phyloP scores from a whole-genome alignment of 257 asterid species.

The Ilex asprella region DNA sequence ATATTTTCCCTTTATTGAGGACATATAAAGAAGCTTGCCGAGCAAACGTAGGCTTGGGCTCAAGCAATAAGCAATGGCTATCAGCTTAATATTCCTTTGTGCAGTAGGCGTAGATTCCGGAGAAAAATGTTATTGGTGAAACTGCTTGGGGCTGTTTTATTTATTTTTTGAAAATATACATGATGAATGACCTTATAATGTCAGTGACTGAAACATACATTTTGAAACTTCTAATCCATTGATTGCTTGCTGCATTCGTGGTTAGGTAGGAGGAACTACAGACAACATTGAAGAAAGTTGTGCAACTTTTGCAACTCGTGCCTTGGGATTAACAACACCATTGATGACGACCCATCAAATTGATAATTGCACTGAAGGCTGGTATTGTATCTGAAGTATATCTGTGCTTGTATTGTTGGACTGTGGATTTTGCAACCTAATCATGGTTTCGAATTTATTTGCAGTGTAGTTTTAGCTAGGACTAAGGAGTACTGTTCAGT shows the following conservation, averaged over 20 bases:
- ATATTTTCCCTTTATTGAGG: no score
- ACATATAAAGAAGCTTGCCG: no score
- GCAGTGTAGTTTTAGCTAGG: conserved; percentile 86
- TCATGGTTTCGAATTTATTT: conserved; percentile 12
- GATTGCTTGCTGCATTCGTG: conserved; percentile 5
- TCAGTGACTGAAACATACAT: no score
- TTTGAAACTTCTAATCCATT: no score
- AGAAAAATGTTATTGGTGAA: no score
- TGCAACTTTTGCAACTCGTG: conserved; percentile 87
- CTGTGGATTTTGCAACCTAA: background rate
- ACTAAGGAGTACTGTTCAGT: conserved; percentile 82
- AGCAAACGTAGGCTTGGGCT: no score
- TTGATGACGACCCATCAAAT: conserved; percentile 95
- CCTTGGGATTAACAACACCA: conserved; percentile 63
- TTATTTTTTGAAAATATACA: no score
- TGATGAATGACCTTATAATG: no score
- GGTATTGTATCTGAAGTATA: conserved; percentile 34
- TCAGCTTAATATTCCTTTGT: no score
- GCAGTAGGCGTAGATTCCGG: no score
- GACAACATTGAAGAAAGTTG: conserved; percentile 94
- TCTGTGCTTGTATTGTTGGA: background rate
- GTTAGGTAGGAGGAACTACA: conserved; percentile 95
- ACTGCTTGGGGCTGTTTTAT: no score
- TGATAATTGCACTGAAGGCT: conserved; percentile 94
- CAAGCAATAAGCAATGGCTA: no score